Base-by-base conservation (phyloP, 2,329 filamentous ascomycete genomes). In the Penicillium vulpinum region DNA sequence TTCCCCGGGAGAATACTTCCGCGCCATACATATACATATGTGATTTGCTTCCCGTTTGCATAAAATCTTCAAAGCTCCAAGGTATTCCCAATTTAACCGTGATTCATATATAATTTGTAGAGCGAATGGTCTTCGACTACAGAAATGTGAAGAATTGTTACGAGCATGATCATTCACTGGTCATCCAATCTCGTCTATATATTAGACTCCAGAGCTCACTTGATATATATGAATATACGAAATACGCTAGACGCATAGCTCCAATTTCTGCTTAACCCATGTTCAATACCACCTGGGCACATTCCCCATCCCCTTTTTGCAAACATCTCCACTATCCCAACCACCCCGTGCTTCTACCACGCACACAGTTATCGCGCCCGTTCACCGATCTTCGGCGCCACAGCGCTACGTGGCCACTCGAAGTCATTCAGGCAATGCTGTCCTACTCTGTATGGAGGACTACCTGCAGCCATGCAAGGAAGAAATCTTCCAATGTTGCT, bases 1-100 rank as follows among this genome's bases (percentile, higher is more conserved):
- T 33, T 46, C 33, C 2, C 16, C 31, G 4, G 58, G 60, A 61
- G 24, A 59, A 46, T 45, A 52, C 21, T 55, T 60, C 56, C 54
- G 40, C 13, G 13, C 40, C 56, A 51, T 31, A 29, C 31, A 40
- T 22, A n/a, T n/a, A n/a, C n/a, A n/a, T n/a, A n/a, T n/a, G n/a
- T n/a, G 26, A 40, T 52, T 44, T 39, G 47, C 15, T 28, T 40
- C 21, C 15, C 16, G 11, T 21, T 45, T 4, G 22, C 40, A 47
- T n/a, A 51, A 57, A 31, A 18, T 6, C 18, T 46, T 38, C 8
- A 28, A 38, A n/a, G 29, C n/a, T n/a, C 15, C n/a, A 31, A 18
- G 10, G 7, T 10, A 28, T 51, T 56, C 28, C 44, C 24, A 46
- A 54, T 56, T 31, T 47, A 57, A 56, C 24, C 48, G 16, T 39